Evolutionary conservation across 148 eudicot genomes (phyloP), one percentile per base, ranked within the genome.

Genomic region (Camellia granthamiana): DNA sequence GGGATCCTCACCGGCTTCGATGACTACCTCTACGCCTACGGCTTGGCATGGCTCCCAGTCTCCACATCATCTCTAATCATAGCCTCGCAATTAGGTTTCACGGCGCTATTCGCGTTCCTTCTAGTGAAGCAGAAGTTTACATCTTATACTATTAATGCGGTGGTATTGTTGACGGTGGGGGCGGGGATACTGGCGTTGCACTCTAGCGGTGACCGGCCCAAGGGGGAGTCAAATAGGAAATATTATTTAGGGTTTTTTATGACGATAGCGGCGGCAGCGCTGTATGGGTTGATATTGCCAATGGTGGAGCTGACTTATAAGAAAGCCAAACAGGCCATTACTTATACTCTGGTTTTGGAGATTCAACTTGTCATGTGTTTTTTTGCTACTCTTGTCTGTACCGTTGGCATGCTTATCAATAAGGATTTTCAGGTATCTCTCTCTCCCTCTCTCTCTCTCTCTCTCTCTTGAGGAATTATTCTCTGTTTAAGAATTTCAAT

Each of bases 41-140:
- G 94, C 7, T 81, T 84, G 15, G 87, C 89, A 21, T 82, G 84
- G 55, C 83, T 92, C 19, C 93, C 97, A 2, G 90, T 92, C 2
- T 91, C 97, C 7, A 92, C 97, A 13, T 82, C 91, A 0, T 79
- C 97, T 1, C 82, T 92, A 0, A 83, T 92, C 54, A 77, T 91
- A 7, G 91, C 97, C 10, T 87, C 93, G 0, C 94, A 91, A 38
- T 81, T 93, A 2, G 94, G 83, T 7, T 91, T 92, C 82, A 90
- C 90, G 0, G 94, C 97, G 0, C 80, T 80, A 3, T 92, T 92
- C 72, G 91, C 94, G 6, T 92, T 82, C 47, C 4, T 92, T 2
- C 58, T 92, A 7, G 97, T 92, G 8, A 78, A 66, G 58, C 97
- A 92, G 68, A 88, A 84, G 79, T 89, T 92, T 76, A 89, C 92